Conservation (phyloP, 257 asterid genomes). For the Craterostigma plantagineum region DNA sequence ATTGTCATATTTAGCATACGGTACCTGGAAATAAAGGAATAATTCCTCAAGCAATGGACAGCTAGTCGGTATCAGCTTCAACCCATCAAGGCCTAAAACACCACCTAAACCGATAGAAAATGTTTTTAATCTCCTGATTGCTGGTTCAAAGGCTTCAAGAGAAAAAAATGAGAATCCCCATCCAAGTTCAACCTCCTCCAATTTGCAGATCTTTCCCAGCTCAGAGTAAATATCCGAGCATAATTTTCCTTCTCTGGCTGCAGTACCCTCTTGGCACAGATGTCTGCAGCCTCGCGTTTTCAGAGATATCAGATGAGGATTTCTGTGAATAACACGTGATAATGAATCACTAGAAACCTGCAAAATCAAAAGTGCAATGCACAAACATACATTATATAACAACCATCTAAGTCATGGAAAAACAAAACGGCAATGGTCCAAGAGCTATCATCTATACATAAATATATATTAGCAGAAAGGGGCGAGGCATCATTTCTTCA, state of each 20-base stretch:
- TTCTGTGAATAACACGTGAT: conserved; percentile 32
- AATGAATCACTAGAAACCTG: conserved; percentile 56
- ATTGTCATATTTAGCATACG: conserved; percentile 1
- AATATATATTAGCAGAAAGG: conserved; percentile 4
- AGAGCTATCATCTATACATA: background rate
- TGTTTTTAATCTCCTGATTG: conserved; percentile 34
- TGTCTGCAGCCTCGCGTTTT: conserved; percentile 59
- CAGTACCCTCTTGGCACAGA: conserved; percentile 22
- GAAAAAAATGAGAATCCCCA: conserved; percentile 73
- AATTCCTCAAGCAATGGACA: conserved; percentile 66
- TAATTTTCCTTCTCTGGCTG: conserved; percentile 13
- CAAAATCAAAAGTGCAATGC: background rate
- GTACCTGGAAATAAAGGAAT: conserved; percentile 76
- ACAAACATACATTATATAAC: too few relatives aligned
- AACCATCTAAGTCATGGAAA: too few relatives aligned
- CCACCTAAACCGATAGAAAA: conserved; percentile 73
- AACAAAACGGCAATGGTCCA: too few relatives aligned
- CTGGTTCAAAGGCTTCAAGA: conserved; percentile 43
- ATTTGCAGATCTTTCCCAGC: conserved; percentile 38
- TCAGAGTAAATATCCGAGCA: conserved; percentile 13
- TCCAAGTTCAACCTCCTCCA: conserved; percentile 70
- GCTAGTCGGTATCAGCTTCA: conserved; percentile 33
- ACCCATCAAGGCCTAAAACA: conserved; percentile 56
- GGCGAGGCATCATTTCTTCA: conserved; percentile 4
- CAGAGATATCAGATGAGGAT: conserved; percentile 38